Evolutionary conservation across 805 yeast species (phyloP).

Genomic region (Citeromyces matritensis): DNA sequence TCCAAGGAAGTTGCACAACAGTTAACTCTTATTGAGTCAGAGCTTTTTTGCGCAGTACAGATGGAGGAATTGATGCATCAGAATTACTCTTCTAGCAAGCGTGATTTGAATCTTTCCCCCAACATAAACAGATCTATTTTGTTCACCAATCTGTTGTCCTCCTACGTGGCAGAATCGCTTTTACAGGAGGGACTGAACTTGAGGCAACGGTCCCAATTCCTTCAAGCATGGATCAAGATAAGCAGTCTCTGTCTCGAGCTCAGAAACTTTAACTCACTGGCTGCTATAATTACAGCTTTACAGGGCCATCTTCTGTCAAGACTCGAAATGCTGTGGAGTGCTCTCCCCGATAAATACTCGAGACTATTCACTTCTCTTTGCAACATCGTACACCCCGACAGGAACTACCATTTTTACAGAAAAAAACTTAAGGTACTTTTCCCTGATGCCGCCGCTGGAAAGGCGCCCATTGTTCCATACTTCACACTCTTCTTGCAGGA

Average conservation of each 20-base stretch:
- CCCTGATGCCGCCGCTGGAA: slow-evolving; percentile 26
- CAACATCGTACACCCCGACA: slow-evolving; percentile 59
- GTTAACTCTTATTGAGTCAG: slow-evolving; percentile 56
- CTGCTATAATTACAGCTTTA: slow-evolving; percentile 63
- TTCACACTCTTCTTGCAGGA: slow-evolving; percentile 65
- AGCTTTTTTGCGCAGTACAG: slow-evolving; percentile 44
- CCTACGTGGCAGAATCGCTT: slow-evolving; percentile 57
- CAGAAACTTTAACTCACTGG: slow-evolving; percentile 65
- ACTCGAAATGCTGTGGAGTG: slow-evolving; percentile 38
- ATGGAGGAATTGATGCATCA: slow-evolving; percentile 55
- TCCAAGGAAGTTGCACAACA: slow-evolving; percentile 70
- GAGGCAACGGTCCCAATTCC: slow-evolving; percentile 34
- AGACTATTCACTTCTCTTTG: slow-evolving; percentile 51
- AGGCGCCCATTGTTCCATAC: slow-evolving; percentile 62
- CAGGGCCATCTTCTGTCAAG: slow-evolving; percentile 62
- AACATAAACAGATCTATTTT: slow-evolving; percentile 45
- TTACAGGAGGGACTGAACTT: slow-evolving; percentile 32
- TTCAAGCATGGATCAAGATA: slow-evolving; percentile 61
- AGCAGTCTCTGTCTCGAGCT: slow-evolving; percentile 60
- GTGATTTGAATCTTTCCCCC: slow-evolving; percentile 43
- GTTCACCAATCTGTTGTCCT: slow-evolving; percentile 60
- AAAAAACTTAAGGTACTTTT: slow-evolving; percentile 42
- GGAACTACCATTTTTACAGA: slow-evolving; percentile 59
- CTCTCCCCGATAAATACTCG: slow-evolving; percentile 39
- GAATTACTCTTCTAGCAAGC: slow-evolving; percentile 44